Evolutionary conservation across 805 yeast genomes (phyloP).

Genomic region (Yueomyces sp.): DNA sequence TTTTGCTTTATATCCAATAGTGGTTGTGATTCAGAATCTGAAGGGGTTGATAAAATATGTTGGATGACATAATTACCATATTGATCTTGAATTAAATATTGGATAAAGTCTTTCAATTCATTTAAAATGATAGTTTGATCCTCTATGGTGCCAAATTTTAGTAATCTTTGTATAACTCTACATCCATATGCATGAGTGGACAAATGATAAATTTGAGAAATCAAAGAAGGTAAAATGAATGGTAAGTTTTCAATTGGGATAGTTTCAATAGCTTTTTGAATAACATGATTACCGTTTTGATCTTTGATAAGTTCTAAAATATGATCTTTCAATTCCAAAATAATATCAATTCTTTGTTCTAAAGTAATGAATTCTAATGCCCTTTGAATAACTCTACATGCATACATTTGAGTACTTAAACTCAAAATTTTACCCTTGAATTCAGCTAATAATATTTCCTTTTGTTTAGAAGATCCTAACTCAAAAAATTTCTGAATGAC

Average conservation of each 20-base stretch:
- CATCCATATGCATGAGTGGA: constrained; percentile 97
- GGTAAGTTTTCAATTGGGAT: constrained; percentile 59
- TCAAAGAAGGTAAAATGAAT: constrained; percentile 61
- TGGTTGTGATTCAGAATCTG: constrained; percentile 10
- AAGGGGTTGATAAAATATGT: constrained; percentile 80
- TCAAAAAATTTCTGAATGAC: constrained; percentile 93
- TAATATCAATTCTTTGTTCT: constrained; percentile 52
- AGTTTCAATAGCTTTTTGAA: constrained; percentile 85
- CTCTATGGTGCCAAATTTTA: constrained; percentile 57
- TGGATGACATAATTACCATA: constrained; percentile 97
- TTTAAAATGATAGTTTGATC: constrained; percentile 57
- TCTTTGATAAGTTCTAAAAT: constrained; percentile 70
- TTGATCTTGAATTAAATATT: constrained; percentile 80
- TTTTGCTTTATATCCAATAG: constrained; percentile 19
- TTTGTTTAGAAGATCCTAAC: constrained; percentile 59
- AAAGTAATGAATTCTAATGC: constrained; percentile 55
- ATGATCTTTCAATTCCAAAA: constrained; percentile 53
- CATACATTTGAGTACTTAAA: constrained; percentile 88
- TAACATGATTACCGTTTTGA: constrained; percentile 96
- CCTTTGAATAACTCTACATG: constrained; percentile 92
- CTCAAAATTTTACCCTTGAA: constrained; percentile 52
- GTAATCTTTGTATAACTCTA: constrained; percentile 83
- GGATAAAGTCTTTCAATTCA: constrained; percentile 61
- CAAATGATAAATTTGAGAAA: constrained; percentile 61
- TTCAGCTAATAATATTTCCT: constrained; percentile 44